Evolutionary conservation across 176 grass and related monocot genomes (phyloP), one percentile per base, ranked within the genome.

Genomic region (Juncus inflexus): DNA sequence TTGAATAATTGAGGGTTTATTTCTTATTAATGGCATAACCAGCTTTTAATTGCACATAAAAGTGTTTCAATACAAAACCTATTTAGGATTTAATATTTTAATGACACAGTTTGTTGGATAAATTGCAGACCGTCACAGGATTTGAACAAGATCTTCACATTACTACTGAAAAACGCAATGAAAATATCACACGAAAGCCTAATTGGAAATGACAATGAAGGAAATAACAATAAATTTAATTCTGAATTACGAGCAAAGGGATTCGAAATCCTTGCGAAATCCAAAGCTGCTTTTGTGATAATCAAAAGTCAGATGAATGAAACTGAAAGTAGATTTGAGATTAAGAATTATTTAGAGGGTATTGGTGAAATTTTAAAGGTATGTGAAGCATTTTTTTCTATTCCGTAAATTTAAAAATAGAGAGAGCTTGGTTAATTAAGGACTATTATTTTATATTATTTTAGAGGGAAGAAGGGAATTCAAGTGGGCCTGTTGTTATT

Each of bases 261-360:
- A 15, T 28, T 63, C 36, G 66, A 86, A 35, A 79, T 90, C 61
- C 66, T 99, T 84, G 16, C 39, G 50, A 84, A 78, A 41, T 92
- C 88, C 12, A 99, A 89, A 92, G 73, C 72, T 79, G 88, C 88
- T 49, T 82, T 80, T 57, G 28, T 92, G 64, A 71, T 99, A 67
- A 15, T 89, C 86, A 81, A 42, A 82, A 82, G 56, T 63, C 63
- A 84, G 55, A 58, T 60, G 16, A 49, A 58, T 52, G 38, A 53
- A 38, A 55, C 75, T 50, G 73, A 63, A 50, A 81, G 79, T 70
- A 58, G 59, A 79, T 56, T 37, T 42, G 63, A 82, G 55, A 65
- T 92, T 83, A 37, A 78, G 67, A 70, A 73, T 19, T 79, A 79
- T 58, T 67, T 86, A 61, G 57, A 19, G 67, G 58, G 40, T 69